phyloP scores from a whole-genome alignment of 306 rosid genomes.

The Quercus berberidifolia region DNA sequence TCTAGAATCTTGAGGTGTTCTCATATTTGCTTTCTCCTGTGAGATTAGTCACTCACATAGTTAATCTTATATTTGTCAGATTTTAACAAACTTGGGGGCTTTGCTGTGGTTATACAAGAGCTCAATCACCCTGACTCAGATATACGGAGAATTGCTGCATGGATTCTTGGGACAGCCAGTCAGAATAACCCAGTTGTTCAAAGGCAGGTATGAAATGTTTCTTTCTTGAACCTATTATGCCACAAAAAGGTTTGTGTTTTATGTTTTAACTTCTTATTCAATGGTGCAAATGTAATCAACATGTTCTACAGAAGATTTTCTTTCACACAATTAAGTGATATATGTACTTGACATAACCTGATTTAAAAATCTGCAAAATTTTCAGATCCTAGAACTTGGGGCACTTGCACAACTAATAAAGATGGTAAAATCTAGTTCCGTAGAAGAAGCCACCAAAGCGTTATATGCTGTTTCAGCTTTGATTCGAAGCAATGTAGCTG shows the following conservation, averaged over 20 bases:
- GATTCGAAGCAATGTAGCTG: slow-evolving; percentile 52
- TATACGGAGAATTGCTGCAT: slow-evolving; percentile 69
- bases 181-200: slow-evolving; percentile 83
- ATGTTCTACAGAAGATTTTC: not conserved
- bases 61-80: slow-evolving; percentile 36
- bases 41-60: slow-evolving; percentile 20
- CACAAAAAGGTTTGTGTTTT: not conserved
- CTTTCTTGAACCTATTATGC: not conserved
- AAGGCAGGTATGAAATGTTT: slow-evolving; percentile 50
- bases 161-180: slow-evolving; percentile 83
- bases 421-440: slow-evolving; percentile 60
- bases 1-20: slow-evolving; percentile 9
- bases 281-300: not conserved
- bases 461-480: slow-evolving; percentile 84
- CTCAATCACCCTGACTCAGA: slow-evolving; percentile 61
- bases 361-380: slow-evolving; percentile 6
- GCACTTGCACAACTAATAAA: slow-evolving; percentile 56
- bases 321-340: slow-evolving; percentile 2
- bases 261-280: not conserved
- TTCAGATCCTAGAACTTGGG: slow-evolving; percentile 69
- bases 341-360: slow-evolving; percentile 15
- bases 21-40: not conserved
- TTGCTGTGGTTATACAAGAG: slow-evolving; percentile 42
- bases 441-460: slow-evolving; percentile 83
- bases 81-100: slow-evolving; percentile 77